Evolutionary conservation across 768 basidiomycete genomes (phyloP), one percentile per base, ranked within the genome.

Genomic region (Sporobolomyces pararoseus): DNA sequence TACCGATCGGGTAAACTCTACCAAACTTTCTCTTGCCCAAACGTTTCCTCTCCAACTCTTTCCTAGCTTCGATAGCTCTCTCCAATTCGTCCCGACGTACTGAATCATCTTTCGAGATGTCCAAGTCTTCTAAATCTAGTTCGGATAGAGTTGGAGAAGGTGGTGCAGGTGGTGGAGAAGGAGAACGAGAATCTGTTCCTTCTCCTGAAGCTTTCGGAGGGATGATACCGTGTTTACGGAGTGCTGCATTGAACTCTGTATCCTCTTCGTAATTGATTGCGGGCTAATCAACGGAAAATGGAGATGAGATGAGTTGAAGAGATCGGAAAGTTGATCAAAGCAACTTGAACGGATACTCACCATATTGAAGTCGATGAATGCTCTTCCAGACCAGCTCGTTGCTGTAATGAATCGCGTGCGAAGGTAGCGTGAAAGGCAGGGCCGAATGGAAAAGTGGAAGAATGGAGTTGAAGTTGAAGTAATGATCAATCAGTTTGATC

Each of bases 1-100:
- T 83, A 31, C 88, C 86, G 67, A 99, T 94, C 1, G 92, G 91
- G 52, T 71, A 73, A 78, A 89, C 88, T 54, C 96, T 84, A 25
- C 94, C 96, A 77, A 91, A 97, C 70, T 77, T 75, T 27, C 86
- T 86, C 65, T 82, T 84, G 72, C 82, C 84, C 66, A 85, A 82
- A 55, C 84, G 83, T 63, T 80, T 81, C 64, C 81, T 82, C 75
- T 90, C 84, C 72, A 91, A 86, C 17, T 82, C 83, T 19, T 91
- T 74, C 39, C 88, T 84, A 77, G 87, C 85, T 70, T 83, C 81
- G 27, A 87, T 82, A 75, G 87, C 87, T 58, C 84, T 80, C 67
- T 86, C 86, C 74, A 91, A 86, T 63, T 87, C 70, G 25, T 63
- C 64, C 3, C 68, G 68, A 5, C 73, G 54, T 2, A 73, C 31